Evolutionary conservation across 257 asterid species (phyloP).

Genomic region (Plectranthus barbatus): DNA sequence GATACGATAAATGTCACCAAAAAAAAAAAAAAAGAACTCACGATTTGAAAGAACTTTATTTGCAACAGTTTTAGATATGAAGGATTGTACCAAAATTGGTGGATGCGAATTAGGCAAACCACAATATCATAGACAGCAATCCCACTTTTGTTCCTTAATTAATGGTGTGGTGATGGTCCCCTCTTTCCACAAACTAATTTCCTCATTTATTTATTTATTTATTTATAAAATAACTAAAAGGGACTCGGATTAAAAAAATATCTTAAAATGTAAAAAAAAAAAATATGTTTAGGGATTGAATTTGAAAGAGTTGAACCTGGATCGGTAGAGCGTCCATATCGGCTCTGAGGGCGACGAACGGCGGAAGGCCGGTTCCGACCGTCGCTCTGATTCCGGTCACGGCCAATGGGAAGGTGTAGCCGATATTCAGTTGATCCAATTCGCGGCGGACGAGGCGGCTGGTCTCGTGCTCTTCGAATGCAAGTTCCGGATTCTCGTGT

Average conservation of each 20-base stretch:
- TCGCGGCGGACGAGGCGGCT: slow-evolving; percentile 58
- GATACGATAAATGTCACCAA: neutral
- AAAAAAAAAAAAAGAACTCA: neutral
- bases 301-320: slow-evolving; percentile 44
- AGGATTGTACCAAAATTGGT: slow-evolving; percentile 1
- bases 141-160: slow-evolving; percentile 17
- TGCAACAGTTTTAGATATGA: neutral
- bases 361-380: slow-evolving; percentile 72
- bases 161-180: slow-evolving; percentile 25
- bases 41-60: neutral
- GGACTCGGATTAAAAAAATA: too few relatives aligned
- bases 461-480: slow-evolving; percentile 72
- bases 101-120: slow-evolving; percentile 7
- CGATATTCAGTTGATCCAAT: slow-evolving; percentile 43
- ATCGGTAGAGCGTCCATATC: slow-evolving; percentile 98
- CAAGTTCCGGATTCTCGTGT: slow-evolving; percentile 82
- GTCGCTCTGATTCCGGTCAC: slow-evolving; percentile 71
- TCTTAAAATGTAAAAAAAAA: too few relatives aligned
- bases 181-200: neutral
- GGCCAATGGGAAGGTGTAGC: slow-evolving; percentile 60
- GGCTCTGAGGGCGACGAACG: slow-evolving; percentile 82
- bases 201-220: neutral
- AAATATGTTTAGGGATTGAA: neutral
- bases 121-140: neutral
- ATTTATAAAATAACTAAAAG: too few relatives aligned